Conservation (phyloP, 2,329 filamentous ascomycete genomes). For the Alternaria infectoria region DNA sequence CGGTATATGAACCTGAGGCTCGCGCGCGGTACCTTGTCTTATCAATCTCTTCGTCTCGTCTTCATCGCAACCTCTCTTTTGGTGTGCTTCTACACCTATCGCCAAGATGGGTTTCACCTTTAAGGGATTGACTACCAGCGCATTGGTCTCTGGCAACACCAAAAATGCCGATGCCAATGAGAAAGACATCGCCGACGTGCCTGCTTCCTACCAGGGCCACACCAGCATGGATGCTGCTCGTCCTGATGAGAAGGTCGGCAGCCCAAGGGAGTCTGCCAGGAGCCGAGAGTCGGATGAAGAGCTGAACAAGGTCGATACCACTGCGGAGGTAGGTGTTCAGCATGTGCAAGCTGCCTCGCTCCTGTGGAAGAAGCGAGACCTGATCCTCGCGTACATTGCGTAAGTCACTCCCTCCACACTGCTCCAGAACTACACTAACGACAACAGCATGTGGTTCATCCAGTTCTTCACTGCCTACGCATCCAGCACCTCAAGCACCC, state of each 20-base stretch:
- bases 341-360: conserved; percentile 36
- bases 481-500: conserved; percentile 49
- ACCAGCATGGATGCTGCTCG: conserved; percentile 33
- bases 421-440: conserved; percentile 13
- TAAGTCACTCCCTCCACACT: conserved; percentile 12
- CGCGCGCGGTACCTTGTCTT: conserved; percentile 28
- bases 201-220: conserved; percentile 35
- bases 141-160: conserved; percentile 29
- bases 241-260: conserved; percentile 38
- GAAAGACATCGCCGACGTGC: conserved; percentile 37
- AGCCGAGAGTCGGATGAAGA: conserved; percentile 35
- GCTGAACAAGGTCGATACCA: conserved; percentile 40
- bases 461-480: conserved; percentile 58
- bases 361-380: conserved; percentile 36
- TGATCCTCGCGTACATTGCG: conserved; percentile 39
- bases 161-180: conserved; percentile 20
- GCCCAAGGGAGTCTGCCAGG: conserved; percentile 17
- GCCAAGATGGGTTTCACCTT: conserved; percentile 41
- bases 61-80: conserved; percentile 6
- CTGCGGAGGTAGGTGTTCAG: conserved; percentile 38
- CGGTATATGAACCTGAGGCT: conserved; percentile 29
- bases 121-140: conserved; percentile 38
- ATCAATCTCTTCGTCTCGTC: conserved; percentile 30
- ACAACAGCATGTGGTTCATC: conserved; percentile 43
- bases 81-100: background rate